Evolutionary conservation across 352 stramenopile genomes (phyloP), one percentile per base, ranked within the genome.

Genomic region (Pilasporangium apinafurcum): DNA sequence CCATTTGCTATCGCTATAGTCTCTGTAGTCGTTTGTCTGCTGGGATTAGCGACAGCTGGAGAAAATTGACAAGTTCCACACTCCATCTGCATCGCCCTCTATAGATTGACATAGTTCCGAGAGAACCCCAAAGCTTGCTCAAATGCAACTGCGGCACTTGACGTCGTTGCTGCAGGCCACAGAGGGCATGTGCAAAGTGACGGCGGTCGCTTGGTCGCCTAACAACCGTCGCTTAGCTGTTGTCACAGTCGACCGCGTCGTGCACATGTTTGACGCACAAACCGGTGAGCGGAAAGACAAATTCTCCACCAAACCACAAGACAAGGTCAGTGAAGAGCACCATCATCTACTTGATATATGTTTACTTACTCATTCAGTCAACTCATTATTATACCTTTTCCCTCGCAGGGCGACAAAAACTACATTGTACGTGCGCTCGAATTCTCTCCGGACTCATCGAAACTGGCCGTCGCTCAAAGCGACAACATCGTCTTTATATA

Each of bases 401-500:
- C n/a, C n/a, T n/a, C 14, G 4, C 49, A 69, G 62, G 92, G 62
- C 38, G 86, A 92, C 44, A 98, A 97, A 60, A 97, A 96, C 56
- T 98, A 97, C 62, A 52, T 96, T 38, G 90, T 98, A 37, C 78
- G 85, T 8, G 73, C 72, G 28, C 85, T 98, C 31, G 80, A 68
- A 48, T 98, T 98, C 58, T 96, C 85, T 17, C 91, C 92, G 20
- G 86, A 98, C 51, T 95, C 81, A 29, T 83, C 81, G 57, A 97
- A 96, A 58, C 83, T 98, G 25, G 92, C 93, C 20, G 81, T 98
- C n/a, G 93, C 92, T 1, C 93, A 98, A 65, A 96, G 73, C 55
- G 92, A 98, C 71, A 97, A 96, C 64, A 97, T 98, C 45, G 84
- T 98, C 5, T 98, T 98, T 56, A 91, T 98, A 39, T 98, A 98